Base-by-base conservation (phyloP, 305 asterid species). In the Fraxinus xanthoxyloides region DNA sequence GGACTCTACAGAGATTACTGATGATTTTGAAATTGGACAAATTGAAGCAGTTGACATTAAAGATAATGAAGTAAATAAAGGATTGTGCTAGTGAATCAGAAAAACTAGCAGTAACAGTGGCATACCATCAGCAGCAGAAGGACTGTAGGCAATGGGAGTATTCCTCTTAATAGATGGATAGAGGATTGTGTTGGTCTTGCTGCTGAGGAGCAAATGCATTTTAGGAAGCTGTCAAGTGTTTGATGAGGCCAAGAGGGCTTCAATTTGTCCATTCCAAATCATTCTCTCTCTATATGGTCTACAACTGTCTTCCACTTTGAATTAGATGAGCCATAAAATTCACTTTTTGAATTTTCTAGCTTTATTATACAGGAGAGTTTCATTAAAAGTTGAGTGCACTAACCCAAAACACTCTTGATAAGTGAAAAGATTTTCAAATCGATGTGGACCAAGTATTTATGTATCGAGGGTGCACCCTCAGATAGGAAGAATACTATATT, bases 21-120 rank as follows among this genome's bases (percentile, higher is more conserved):
- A 95, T 84, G 99, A 95, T 88, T 90, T 95, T 87, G 98, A 94
- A 84, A 90, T 95, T 81, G 96, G 92, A 73, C 95, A 91, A 85
- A 96, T 92, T 72, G 99, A 95, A 90, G 92, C 72, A 2, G 87
- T 92, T 38, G 97, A 92, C 85, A 91, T 94, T 82, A 93, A 94
- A 87, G 98, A 94, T 87, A 93, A 92, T 85, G 97, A 91, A 77
- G 89, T 89, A 83, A 94, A 94, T 84, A 91, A 89, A n/a, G n/a
- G n/a, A n/a, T n/a, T n/a, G n/a, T n/a, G n/a, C n/a, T n/a, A n/a
- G n/a, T n/a, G n/a, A n/a, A n/a, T n/a, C n/a, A n/a, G n/a, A n/a
- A n/a, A n/a, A n/a, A 38, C 15, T 48, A 48, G 21, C 59, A 13
- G 21, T 48, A 48, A 48, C 59, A 48, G 5, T 15, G 59, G 7